Base-by-base conservation (phyloP, 2,329 filamentous ascomycete species). In the Fusarium napiforme region DNA sequence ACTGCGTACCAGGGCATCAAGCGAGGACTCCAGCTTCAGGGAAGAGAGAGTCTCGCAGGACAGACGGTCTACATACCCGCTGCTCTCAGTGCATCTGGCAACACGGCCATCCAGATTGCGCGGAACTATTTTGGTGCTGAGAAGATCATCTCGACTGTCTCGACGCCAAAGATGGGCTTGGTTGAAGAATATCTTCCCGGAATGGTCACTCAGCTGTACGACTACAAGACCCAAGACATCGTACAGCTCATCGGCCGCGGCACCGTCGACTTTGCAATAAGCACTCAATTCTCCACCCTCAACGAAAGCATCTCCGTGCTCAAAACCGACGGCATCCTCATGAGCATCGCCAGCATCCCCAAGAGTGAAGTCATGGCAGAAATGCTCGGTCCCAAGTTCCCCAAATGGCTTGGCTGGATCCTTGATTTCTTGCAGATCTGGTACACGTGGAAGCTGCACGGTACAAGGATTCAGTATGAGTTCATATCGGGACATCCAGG, bases 41-140 rank as follows among this genome's bases (percentile, higher is more conserved):
- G 81, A n/a, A 58, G 62, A n/a, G 79, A 79, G 42, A 80, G 74
- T 23, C 82, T 89, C 1, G 78, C 83, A 26, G 87, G 86, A 14
- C 87, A 86, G 78, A 88, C 86, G 4, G 86, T 87, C 3, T 87
- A 87, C 64, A 81, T 90, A 11, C 83, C 86, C 0, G 88, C 81
- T 5, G 87, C 84, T 1, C 81, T 90, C 42, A 84, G 87, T 60
- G 85, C 83, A 2, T 85, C 84, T 1, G 87, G 88, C 0, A 80
- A 82, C 5, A 78, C 84, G 32, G 85, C 80, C 0, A 82, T 85
- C 32, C 87, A 89, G 77, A 76, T 89, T 5, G 84, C 87, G 7
- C 87, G 86, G 72, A 85, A 86, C 36, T 81, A 85, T 6, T 88
- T 86, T 53, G 82, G 84, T 1, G 87, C 84, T 3, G 77, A 77